Base-by-base conservation (phyloP, 2,329 filamentous ascomycete genomes). In the Fusarium brevicatenulatum region DNA sequence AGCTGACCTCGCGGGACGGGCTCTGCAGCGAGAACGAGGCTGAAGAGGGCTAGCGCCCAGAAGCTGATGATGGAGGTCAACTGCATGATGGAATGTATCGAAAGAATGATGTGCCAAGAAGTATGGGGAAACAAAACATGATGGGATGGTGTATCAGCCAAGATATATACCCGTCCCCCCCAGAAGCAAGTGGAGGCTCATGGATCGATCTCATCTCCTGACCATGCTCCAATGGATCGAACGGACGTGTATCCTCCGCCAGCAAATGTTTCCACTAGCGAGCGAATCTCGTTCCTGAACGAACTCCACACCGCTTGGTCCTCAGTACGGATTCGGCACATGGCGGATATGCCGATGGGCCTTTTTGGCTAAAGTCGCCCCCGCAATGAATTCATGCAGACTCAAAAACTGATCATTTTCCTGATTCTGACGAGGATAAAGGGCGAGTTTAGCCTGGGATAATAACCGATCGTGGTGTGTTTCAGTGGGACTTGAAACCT, bases 181-280 rank as follows among this genome's bases (percentile, higher is more conserved):
- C 8, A 16, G 4, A 18, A 1, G 18, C 9, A 47, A 13, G 63
- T 37, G 28, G 39, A 34, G 34, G 36, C 4, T 18, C 21, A 9
- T 21, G 50, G 19, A 65, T 42, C 40, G 55, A 30, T 40, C 23
- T 40, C 43, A 39, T 40, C 47, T n/a, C 40, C 7, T 64, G 63
- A 46, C 39, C 13, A 37, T 39, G 39, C 62, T 67, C 23, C 53
- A 67, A 67, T 32, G 21, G 56, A 61, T 61, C 37, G 30, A 44
- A 47, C 64, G 64, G 64, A 67, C 64, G 23, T 42, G 53, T 52
- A 67, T 19, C 63, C 64, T 67, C 64, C 64, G 64, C 63, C 64
- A 46, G 63, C 28, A 39, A 15, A n/a, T 54, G 39, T 44, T 52
- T 52, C 53, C 28, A 64, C 25, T 37, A n/a, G 44, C 18, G 30